Base-by-base conservation (phyloP, 2,329 filamentous ascomycete genomes). In the Aspergillus proliferans region DNA sequence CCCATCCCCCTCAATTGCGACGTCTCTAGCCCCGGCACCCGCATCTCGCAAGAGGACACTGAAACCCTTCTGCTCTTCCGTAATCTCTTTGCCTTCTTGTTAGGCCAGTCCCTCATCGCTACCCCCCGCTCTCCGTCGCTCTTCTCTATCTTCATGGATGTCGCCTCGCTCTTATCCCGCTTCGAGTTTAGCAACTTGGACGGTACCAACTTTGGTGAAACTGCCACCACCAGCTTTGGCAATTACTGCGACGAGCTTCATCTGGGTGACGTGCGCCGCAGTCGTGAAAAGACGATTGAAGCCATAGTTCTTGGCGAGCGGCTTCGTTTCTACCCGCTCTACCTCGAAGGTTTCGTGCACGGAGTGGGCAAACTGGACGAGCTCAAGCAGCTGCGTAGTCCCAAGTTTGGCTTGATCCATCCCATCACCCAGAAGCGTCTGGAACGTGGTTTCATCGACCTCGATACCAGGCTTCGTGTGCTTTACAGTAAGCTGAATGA, bases 261-360 rank as follows among this genome's bases (percentile, higher is more conserved):
- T 18, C 72, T 97, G 28, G 86, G 82, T 3, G 92, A 97, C 68
- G 85, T 95, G 43, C 79, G 90, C 47, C 74, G 81, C 51, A 95
- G 88, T 64, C 81, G 86, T 22, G 89, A 95, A 63, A 94, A 93
- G 76, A 95, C 88, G 0, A 77, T 97, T 21, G 89, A 97, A 69
- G 87, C 85, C 0, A 78, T 97, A 43, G 79, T 97, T n/a, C 75
- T 98, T 9, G 91, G 88, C 48, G 92, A 98, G 71, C 81, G 82
- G 34, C 87, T 97, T 83, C 84, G 85, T 50, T 95, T 82, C 43
- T 81, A 85, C 60, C 79, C 84, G 6, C 78, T 98, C 2, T 97
- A 95, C 70, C 88, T 88, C 50, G 90, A 96, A 68, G 89, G 88
- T 0, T 97, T 96, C 62, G 84, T 90, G 4, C 93, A 97, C 67